Evolutionary conservation across 345 rosid species (phyloP).

Genomic region (Angophora floribunda): DNA sequence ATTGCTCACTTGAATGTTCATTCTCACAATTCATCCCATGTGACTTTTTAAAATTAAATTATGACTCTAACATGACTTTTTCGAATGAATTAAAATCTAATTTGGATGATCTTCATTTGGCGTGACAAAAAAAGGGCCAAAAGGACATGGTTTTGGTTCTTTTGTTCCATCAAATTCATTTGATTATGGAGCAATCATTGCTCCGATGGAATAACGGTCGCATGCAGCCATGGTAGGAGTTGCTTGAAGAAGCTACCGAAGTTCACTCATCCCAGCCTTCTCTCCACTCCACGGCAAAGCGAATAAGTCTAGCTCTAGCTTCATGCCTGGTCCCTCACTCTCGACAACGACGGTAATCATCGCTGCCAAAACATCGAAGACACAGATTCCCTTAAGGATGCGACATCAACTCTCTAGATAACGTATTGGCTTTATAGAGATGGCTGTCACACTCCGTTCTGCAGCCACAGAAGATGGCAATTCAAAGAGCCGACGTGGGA

Average conservation of each 20-base stretch:
- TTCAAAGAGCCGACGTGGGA: conserved; percentile 61
- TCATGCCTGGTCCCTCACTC: not conserved
- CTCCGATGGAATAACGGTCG: not conserved
- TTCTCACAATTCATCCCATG: not conserved
- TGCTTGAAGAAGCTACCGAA: too few species aligned
- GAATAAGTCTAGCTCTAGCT: not conserved
- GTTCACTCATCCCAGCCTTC: not conserved
- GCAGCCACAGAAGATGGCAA: conserved; percentile 65
- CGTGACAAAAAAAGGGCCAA: not conserved
- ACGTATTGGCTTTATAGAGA: conserved; percentile 48
- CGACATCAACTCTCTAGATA: conserved; percentile 15
- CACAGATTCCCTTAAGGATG: not conserved
- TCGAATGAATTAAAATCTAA: too few species aligned
- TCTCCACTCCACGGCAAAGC: not conserved
- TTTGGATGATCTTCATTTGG: rapidly evolving
- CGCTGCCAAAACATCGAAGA: not conserved
- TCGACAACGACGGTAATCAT: not conserved
- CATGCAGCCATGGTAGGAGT: not conserved
- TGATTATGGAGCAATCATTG: not conserved
- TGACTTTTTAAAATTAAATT: not conserved
- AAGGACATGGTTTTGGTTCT: not conserved
- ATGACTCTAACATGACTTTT: not conserved
- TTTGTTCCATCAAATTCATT: not conserved
- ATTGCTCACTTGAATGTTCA: not conserved
- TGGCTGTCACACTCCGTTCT: conserved; percentile 74